Percentiles rank a stretch among this genome's conserved stretches.
These are phyloP conservation scores for Pelagophyceae sp. DNA, from an alignment of 352 stramenopile genomes.

Conservation along the genomic window DNA sequence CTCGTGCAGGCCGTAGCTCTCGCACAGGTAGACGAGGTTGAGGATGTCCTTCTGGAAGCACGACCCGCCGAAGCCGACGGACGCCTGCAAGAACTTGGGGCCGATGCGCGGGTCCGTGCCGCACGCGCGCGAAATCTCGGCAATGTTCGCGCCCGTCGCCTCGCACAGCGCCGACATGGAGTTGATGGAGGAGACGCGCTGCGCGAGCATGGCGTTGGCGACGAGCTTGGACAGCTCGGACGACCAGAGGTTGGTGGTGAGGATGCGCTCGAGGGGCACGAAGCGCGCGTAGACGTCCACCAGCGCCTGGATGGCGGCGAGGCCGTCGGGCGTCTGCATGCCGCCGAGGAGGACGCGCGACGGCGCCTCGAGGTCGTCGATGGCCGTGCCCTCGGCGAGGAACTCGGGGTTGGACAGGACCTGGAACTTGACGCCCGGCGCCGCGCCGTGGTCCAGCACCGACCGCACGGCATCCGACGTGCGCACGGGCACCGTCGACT, in stretches of 20 bases:
- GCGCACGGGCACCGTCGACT: constrained; percentile 96
- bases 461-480: constrained; percentile 91
- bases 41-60: constrained; percentile 99
- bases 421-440: constrained; percentile 77
- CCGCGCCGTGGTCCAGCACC: constrained; percentile 87
- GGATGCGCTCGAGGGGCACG: constrained; percentile 85
- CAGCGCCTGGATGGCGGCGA: constrained; percentile 74
- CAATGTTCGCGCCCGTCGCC: constrained; percentile 91
- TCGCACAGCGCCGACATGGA: constrained; percentile 98
- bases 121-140: constrained; percentile 91
- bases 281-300: constrained; percentile 94
- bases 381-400: constrained; percentile 95
- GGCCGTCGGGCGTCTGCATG: constrained; percentile 73
- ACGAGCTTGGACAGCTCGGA: constrained; percentile 99
- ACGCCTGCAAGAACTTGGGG: constrained; percentile 91
- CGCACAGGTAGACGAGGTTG: constrained; percentile 97
- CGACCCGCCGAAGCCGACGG: constrained; percentile 95
- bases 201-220: constrained; percentile 97
- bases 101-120: constrained; percentile 96
- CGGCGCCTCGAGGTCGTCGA: constrained; percentile 85
- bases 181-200: constrained; percentile 99
- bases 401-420: constrained; percentile 99
- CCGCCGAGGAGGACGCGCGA: constrained; percentile 96
- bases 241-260: constrained; percentile 99
- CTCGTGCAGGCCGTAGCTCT: constrained; percentile 92